Evolutionary conservation across 202 grass and related monocot genomes (phyloP).

Genomic region (Bolboschoenoplectus hybrid): DNA sequence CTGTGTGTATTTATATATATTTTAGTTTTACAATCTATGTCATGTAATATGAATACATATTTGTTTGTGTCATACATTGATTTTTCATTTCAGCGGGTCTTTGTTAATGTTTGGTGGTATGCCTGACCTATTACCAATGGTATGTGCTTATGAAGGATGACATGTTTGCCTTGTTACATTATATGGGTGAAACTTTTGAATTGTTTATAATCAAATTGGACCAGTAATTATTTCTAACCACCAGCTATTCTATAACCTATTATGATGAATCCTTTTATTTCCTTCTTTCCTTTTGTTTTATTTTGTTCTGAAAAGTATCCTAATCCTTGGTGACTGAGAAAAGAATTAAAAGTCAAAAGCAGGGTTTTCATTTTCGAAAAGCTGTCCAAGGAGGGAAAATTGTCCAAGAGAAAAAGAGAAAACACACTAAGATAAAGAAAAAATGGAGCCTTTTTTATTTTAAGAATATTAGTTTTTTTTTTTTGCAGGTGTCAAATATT

Average conservation of each 20-base stretch:
- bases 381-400: background rate
- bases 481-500: background rate
- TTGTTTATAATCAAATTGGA: background rate
- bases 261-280: background rate
- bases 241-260: background rate
- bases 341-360: background rate
- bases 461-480: background rate
- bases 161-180: background rate
- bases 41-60: background rate
- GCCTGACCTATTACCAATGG: background rate
- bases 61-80: background rate
- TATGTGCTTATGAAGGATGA: background rate
- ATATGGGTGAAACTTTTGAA: background rate
- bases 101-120: background rate
- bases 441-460: background rate
- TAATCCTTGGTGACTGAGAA: background rate
- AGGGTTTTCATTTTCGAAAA: background rate
- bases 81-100: background rate
- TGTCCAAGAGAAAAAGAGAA: background rate
- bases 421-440: background rate
- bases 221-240: background rate
- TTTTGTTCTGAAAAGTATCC: background rate
- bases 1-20: background rate
- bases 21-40: constrained; percentile 1
- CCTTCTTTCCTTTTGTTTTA: background rate